A percentile compares a stretch with the other conserved stretches of the same genome.
Evolutionary conservation across 2,329 filamentous ascomycete species (phyloP).

Genomic region (Aspergillus tubingensis): DNA sequence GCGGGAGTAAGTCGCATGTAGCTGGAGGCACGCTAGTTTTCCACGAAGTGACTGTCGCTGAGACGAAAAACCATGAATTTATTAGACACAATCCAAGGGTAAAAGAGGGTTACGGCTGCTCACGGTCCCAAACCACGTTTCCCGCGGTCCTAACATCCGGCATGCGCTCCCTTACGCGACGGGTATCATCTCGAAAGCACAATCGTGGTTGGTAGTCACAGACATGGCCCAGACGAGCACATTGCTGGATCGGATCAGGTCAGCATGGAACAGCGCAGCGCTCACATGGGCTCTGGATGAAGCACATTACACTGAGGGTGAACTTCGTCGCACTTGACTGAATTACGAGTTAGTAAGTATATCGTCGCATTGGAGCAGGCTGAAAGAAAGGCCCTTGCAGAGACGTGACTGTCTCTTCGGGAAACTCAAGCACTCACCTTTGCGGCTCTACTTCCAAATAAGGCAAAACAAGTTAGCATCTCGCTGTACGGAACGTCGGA

Average conservation of each 20-base stretch:
- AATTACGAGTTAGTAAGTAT: not conserved
- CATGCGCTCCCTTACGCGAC: slow-evolving; percentile 54
- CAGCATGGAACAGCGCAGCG: not conserved
- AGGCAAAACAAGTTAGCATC: slow-evolving; percentile 16
- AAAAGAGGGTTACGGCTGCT: slow-evolving; percentile 27
- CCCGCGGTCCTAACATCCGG: slow-evolving; percentile 53
- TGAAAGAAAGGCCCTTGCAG: not conserved
- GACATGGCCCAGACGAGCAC: slow-evolving; percentile 55
- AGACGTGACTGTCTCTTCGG: not conserved
- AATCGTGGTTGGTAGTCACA: slow-evolving; percentile 61
- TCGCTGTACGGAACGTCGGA: not conserved
- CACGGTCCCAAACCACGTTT: slow-evolving; percentile 60
- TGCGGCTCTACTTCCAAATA: slow-evolving; percentile 37
- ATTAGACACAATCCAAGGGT: not conserved
- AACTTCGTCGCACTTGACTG: slow-evolving; percentile 60
- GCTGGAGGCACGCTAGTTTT: not conserved
- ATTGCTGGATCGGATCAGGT: slow-evolving; percentile 45
- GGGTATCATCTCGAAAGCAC: slow-evolving; percentile 58
- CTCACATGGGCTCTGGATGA: slow-evolving; percentile 4
- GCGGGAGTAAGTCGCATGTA: slow-evolving; percentile 52
- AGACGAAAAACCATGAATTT: not conserved
- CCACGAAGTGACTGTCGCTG: not conserved
- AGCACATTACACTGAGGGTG: slow-evolving; percentile 56
- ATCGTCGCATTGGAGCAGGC: not conserved
- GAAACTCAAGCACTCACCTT: slow-evolving; percentile 35